Evolutionary conservation across 139 green algal genomes (phyloP).

Genomic region (Trebouxia sp.): DNA sequence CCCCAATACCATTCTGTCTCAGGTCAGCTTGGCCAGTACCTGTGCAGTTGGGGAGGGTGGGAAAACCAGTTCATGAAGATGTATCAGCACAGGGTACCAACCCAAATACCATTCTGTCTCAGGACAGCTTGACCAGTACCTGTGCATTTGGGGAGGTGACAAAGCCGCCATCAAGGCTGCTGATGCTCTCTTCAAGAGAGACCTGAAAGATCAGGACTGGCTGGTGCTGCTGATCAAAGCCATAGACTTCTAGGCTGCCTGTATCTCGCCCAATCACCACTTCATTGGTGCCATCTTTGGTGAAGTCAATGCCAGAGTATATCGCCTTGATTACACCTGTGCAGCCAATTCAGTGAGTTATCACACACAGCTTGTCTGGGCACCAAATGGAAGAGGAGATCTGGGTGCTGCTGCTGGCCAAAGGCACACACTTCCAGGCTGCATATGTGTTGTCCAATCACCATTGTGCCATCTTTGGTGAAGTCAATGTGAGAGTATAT

Average conservation of each 20-base stretch:
- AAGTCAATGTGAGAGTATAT: conserved; percentile 69
- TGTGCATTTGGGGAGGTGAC: conserved; percentile 51
- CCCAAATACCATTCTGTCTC: too few species aligned
- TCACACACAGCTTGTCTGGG: background rate
- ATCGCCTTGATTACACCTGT: conserved; percentile 51
- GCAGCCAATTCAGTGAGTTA: background rate
- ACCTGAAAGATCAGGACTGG: conserved; percentile 49
- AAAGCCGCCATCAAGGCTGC: conserved; percentile 62
- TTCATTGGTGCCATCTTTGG: conserved; percentile 58
- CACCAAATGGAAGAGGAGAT: background rate
- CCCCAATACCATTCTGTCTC: too few species aligned
- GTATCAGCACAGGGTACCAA: too few species aligned
- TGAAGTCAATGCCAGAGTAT: conserved; percentile 71
- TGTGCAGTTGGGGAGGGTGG: too few species aligned
- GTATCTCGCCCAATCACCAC: conserved; percentile 76
- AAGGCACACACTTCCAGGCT: too few species aligned
- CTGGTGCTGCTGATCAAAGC: conserved; percentile 56
- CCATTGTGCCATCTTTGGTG: conserved; percentile 62
- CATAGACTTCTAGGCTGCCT: conserved; percentile 73
- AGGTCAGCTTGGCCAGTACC: too few species aligned
- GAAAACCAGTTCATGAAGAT: too few species aligned
- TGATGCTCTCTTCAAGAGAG: conserved; percentile 65
- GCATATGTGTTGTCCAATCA: too few species aligned
- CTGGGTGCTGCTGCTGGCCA: background rate
- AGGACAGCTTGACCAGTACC: too few species aligned